Evolutionary conservation across 2,329 filamentous ascomycete species (phyloP).

Genomic region (Hymenoscyphus salicellus): DNA sequence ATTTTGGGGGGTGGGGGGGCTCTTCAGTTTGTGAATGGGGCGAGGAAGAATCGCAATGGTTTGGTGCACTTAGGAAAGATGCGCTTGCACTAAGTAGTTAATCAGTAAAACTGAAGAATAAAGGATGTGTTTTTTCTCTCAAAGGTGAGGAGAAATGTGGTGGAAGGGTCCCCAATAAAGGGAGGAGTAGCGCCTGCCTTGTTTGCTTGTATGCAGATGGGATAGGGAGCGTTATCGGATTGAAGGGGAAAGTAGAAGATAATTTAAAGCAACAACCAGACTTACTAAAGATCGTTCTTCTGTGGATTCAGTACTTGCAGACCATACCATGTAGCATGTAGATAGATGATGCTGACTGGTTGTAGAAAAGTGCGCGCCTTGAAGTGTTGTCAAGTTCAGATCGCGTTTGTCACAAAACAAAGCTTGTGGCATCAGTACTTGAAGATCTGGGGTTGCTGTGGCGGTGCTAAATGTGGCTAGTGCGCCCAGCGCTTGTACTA

Average conservation of each 20-base stretch:
- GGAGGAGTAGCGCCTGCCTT: not conserved
- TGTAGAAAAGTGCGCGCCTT: not conserved
- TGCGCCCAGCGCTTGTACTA: not conserved
- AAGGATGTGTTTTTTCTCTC: not conserved
- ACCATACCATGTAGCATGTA: not conserved
- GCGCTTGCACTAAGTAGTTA: not conserved
- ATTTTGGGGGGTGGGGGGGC: not conserved
- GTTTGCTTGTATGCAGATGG: not conserved
- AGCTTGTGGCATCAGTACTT: not conserved
- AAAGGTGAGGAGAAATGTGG: not conserved
- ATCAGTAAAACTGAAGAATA: not conserved
- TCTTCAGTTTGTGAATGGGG: not conserved
- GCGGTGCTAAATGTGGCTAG: conserved; percentile 1
- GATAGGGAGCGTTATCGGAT: not conserved
- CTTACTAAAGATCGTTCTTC: not conserved
- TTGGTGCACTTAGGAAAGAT: not conserved
- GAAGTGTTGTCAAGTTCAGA: not conserved
- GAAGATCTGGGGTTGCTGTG: not conserved
- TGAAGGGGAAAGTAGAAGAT: not conserved
- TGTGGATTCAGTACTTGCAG: not conserved
- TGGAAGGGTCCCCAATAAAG: not conserved
- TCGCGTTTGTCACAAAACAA: not conserved
- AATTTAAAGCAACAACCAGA: not conserved
- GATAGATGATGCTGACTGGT: not conserved
- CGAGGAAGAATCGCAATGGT: not conserved